These are phyloP conservation scores for Termitomyces sp. DNA, from an alignment of 768 basidiomycete genomes.

Conservation along the genomic window DNA sequence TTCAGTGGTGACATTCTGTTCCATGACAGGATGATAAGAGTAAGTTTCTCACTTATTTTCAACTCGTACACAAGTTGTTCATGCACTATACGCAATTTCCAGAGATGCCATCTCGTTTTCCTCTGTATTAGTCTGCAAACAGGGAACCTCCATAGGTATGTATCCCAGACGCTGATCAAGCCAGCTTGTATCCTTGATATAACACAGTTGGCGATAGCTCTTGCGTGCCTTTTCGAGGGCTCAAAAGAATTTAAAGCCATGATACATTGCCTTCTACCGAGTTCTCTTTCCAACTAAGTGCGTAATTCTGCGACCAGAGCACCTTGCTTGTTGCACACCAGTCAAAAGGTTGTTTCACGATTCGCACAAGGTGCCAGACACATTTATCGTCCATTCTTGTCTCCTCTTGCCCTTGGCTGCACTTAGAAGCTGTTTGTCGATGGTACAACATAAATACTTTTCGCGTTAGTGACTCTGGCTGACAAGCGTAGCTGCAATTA, in stretches of 20 bases:
- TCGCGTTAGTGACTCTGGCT: too few relatives aligned
- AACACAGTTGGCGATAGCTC: conserved; percentile 63
- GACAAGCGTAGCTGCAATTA: too few relatives aligned
- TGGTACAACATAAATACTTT: too few relatives aligned
- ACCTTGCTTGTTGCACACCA: conserved; percentile 78
- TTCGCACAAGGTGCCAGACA: too few relatives aligned
- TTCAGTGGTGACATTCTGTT: conserved; percentile 61
- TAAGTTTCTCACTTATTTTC: neutral
- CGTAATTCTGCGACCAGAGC: conserved; percentile 81
- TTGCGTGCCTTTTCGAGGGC: conserved; percentile 73
- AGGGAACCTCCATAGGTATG: conserved; percentile 65
- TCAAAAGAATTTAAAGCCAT: conserved; percentile 38
- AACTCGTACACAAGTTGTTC: neutral
- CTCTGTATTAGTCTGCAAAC: conserved; percentile 82
- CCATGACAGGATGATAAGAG: conserved; percentile 77
- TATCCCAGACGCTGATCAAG: neutral
- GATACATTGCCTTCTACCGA: conserved; percentile 38
- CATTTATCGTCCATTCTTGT: too few relatives aligned
- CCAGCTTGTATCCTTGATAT: neutral
- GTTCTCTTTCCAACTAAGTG: conserved; percentile 78
- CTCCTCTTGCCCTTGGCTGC: too few relatives aligned
- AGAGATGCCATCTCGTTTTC: conserved; percentile 64
- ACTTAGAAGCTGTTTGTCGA: too few relatives aligned
- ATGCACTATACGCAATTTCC: neutral
- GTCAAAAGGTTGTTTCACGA: too few relatives aligned